Conservation (phyloP, 805 yeast species). For the Wickerhamomyces sydowiorum region DNA sequence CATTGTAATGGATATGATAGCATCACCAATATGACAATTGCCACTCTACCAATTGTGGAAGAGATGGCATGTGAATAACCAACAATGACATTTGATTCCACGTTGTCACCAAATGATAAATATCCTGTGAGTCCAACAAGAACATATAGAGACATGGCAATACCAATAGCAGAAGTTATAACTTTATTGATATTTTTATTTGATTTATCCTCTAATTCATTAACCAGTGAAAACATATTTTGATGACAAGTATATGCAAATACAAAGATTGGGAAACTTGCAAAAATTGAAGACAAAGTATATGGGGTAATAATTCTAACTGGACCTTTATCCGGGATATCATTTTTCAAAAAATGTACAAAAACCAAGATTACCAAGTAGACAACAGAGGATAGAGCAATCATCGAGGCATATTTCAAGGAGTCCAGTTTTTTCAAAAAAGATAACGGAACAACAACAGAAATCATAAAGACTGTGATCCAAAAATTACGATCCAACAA, state of each 20-base stretch:
- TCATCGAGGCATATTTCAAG: slow-evolving; percentile 75
- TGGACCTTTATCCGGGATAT: slow-evolving; percentile 47
- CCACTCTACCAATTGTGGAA: slow-evolving; percentile 75
- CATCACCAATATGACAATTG: slow-evolving; percentile 74
- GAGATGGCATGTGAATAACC: slow-evolving; percentile 61
- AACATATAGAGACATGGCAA: slow-evolving; percentile 59
- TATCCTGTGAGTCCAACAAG: slow-evolving; percentile 80
- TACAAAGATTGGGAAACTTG: slow-evolving; percentile 84
- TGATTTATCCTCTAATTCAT: slow-evolving; percentile 62
- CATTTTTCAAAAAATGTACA: slow-evolving; percentile 58
- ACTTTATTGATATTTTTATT: slow-evolving; percentile 40
- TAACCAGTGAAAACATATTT: slow-evolving; percentile 84
- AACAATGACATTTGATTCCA: slow-evolving; percentile 72
- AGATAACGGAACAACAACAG: slow-evolving; percentile 47
- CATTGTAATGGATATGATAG: slow-evolving; percentile 87
- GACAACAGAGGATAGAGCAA: slow-evolving; percentile 76
- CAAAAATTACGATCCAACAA: slow-evolving; percentile 46
- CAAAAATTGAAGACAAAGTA: slow-evolving; percentile 42
- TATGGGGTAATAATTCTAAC: slow-evolving; percentile 43
- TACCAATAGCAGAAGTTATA: slow-evolving; percentile 46
- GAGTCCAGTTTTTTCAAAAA: slow-evolving; percentile 75
- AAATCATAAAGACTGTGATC: slow-evolving; percentile 52
- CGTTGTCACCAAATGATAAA: slow-evolving; percentile 77
- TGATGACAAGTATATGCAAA: slow-evolving; percentile 97
- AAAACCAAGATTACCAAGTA: slow-evolving; percentile 72